These are phyloP conservation scores for Gaeumannomyces tritici DNA, from an alignment of 2,329 filamentous ascomycete genomes.

Conservation along the genomic window DNA sequence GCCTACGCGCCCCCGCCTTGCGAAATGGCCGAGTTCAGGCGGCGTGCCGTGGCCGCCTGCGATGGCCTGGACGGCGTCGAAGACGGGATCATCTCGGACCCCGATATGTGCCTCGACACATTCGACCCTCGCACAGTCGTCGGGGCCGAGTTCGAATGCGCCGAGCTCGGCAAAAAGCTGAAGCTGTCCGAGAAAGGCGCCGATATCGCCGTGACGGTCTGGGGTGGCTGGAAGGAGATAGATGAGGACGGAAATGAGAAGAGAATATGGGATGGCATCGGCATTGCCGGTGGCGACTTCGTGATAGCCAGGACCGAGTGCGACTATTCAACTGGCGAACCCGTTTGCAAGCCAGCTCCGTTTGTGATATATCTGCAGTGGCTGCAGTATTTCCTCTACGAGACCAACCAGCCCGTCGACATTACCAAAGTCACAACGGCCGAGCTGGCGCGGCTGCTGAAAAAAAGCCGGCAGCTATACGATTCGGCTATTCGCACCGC, in stretches of 20 bases:
- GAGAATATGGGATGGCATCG: neutral
- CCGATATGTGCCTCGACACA: slow-evolving; percentile 18
- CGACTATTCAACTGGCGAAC: neutral
- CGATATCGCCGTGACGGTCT: neutral
- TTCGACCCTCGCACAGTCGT: slow-evolving; percentile 9
- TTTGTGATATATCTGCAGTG: neutral
- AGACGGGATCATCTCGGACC: slow-evolving; percentile 28
- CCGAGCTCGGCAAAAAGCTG: neutral
- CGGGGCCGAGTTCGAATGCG: neutral
- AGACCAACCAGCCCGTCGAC: neutral
- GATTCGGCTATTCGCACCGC: neutral
- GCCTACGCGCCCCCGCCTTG: slow-evolving; percentile 14
- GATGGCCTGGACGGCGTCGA: slow-evolving; percentile 31
- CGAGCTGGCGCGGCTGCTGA: neutral
- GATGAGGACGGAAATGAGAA: neutral
- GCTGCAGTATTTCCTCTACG: neutral
- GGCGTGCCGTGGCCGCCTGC: slow-evolving; percentile 29
- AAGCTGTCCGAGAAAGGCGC: neutral
- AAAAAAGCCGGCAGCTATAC: neutral
- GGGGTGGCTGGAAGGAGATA: neutral
- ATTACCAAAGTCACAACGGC: neutral
- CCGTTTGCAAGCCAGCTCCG: neutral
- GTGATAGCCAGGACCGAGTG: neutral
- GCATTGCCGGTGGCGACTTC: neutral
- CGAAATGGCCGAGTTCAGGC: slow-evolving; percentile 24